A percentile compares a stretch with the other conserved stretches of the same genome.
phyloP scores from a whole-genome alignment of 2,329 filamentous ascomycete genomes.

The Talaromyces sp. region DNA sequence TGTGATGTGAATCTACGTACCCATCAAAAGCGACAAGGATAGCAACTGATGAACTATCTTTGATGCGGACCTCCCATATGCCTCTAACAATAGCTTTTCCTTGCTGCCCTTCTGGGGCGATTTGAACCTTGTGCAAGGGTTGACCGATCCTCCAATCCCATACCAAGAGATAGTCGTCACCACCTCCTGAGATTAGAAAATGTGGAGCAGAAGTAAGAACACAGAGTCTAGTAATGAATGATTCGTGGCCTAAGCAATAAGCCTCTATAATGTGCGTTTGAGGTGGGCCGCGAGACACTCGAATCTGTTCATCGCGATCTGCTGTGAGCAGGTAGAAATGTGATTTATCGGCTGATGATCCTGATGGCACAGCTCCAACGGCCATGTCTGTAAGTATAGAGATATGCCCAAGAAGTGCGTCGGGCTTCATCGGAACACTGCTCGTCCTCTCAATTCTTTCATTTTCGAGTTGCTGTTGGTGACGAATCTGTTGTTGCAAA shows the following conservation, averaged over 20 bases:
- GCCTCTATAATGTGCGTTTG: constrained; percentile 84
- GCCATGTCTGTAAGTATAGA: constrained; percentile 82
- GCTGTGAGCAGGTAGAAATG: constrained; percentile 60
- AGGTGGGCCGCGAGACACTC: constrained; percentile 72
- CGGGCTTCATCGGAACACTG: constrained; percentile 62
- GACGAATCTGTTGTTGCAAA: constrained; percentile 52
- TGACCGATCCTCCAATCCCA: constrained; percentile 68
- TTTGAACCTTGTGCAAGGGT: constrained; percentile 25
- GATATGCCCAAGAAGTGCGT: constrained; percentile 83
- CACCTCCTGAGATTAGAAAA: constrained; percentile 79
- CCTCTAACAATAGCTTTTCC: constrained; percentile 42
- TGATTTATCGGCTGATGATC: constrained; percentile 42
- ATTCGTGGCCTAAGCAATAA: constrained; percentile 81
- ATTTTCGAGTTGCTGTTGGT: constrained; percentile 35
- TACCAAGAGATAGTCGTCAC: constrained; percentile 69
- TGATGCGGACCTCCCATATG: constrained; percentile 40
- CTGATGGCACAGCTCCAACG: constrained; percentile 45
- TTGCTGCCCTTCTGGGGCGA: constrained; percentile 21
- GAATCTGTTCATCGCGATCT: constrained; percentile 77
- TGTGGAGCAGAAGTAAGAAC: constrained; percentile 53
- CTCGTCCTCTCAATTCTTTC: constrained; percentile 18
- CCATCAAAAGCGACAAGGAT: constrained; percentile 55
- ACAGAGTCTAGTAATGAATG: constrained; percentile 76
- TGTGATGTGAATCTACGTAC: constrained; percentile 36
- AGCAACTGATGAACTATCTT: constrained; percentile 17